Evolutionary conservation across 2,329 filamentous ascomycete species (phyloP).

Genomic region (Magnaporthiopsis incrustans): DNA sequence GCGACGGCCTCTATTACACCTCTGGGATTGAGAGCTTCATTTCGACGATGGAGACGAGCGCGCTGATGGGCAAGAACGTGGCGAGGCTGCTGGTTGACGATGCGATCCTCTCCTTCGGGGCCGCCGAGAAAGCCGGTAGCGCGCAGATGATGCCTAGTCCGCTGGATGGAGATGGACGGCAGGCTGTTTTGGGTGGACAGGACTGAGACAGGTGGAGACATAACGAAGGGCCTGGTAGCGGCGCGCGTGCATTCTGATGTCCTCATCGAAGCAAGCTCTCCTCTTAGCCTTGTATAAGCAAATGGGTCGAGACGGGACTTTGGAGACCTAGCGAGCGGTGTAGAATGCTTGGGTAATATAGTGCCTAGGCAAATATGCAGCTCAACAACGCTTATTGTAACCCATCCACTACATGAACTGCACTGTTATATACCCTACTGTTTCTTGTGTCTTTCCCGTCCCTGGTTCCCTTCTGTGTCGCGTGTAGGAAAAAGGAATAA

Average conservation of each 20-base stretch:
- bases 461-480: too few relatives aligned
- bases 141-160: slow-evolving; percentile 7
- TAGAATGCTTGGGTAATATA: not conserved
- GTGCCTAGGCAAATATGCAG: too few relatives aligned
- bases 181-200: not conserved
- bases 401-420: too few relatives aligned
- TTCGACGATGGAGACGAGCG: slow-evolving; percentile 94
- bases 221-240: too few relatives aligned
- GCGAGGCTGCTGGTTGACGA: slow-evolving; percentile 62
- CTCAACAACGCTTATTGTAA: too few relatives aligned
- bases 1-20: slow-evolving; percentile 60
- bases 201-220: not conserved
- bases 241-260: too few relatives aligned
- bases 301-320: not conserved
- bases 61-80: slow-evolving; percentile 82
- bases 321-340: not conserved
- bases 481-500: too few relatives aligned
- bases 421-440: too few relatives aligned
- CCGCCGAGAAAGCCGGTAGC: slow-evolving; percentile 9
- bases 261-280: too few relatives aligned
- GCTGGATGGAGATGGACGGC: not conserved
- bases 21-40: slow-evolving; percentile 87
- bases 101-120: not conserved
- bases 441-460: too few relatives aligned
- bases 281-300: not conserved